Evolutionary conservation across 345 rosid species (phyloP), one percentile per base, ranked within the genome.

Genomic region (Ceriops decandra): DNA sequence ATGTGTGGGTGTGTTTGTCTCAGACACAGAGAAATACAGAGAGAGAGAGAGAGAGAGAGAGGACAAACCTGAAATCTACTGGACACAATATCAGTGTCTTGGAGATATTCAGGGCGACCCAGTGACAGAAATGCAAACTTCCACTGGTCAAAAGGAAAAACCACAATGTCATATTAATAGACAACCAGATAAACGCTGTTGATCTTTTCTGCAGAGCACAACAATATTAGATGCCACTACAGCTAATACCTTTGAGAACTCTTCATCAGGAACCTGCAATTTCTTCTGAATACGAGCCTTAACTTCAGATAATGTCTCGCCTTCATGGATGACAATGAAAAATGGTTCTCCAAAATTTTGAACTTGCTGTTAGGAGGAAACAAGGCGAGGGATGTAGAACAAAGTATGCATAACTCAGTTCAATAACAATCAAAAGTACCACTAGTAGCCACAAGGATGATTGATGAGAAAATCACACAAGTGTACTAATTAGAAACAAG

Each of bases 261-360:
- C 82, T 35, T 78, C 78, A 62, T 78, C 75, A 21, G 82, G 82
- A 66, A 70, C 82, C 72, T 78, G 78, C 75, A 78, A 63, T 31
- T 78, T 78, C 52, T 70, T 74, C 78, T 78, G 75, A 26, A 78
- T 36, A 10, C 75, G 89, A 73, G 66, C 79, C 77, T 90, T 95
- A 35, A 92, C 90, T 46, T 90, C 92, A 62, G 82, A 86, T 79
- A 95, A 79, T 49, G 86, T 85, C 77, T 95, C 98, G 52, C 95
- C 93, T 81, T 90, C 98, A 73, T 76, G 99, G 70, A 95, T 83
- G 68, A 95, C 95, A 80, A 90, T 79, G 88, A 95, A 87, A 80
- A 92, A 95, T 2, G 99, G 99, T 74, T 92, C 97, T 24, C 99
- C 99, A 72, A 95, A 95, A 82, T 92, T 95, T 75, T 84, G 89